Evolutionary conservation across 2,329 filamentous ascomycete genomes (phyloP), one percentile per base, ranked within the genome.

Genomic region (Curvularia verruculosa): DNA sequence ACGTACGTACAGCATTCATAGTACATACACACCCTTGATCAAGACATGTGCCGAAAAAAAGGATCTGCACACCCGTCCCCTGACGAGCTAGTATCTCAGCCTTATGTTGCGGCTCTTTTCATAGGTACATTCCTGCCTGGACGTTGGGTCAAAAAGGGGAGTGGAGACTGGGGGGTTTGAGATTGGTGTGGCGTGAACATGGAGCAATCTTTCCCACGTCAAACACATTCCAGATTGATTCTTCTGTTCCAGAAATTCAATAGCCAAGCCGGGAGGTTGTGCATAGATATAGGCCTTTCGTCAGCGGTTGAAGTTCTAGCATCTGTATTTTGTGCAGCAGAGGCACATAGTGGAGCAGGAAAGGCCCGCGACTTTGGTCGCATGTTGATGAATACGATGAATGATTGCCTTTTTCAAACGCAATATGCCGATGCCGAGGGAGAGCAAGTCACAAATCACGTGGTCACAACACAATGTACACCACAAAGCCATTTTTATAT

Each of bases 211-310:
- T 34, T 8, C 15, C 47, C 34, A 26, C 50, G 12, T 34, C 19
- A 49, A 34, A 58, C 49, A 28, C 45, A 41, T 46, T n/a, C 24
- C 46, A 45, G 9, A 31, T 19, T 34, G 31, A 15, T 31, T 43
- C 39, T 41, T 9, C 31, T 31, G 50, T 43, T 46, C 19, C 31
- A 46, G 45, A 52, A 44, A 3, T 0, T 7, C 3, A 26, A n/a
- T 10, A 37, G 21, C 24, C 50, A 47, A 52, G n/a, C 40, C 26
- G 29, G 12, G 6, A 29, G 12, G 3, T 44, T 19, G 12, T 6
- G 45, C 28, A 15, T 21, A 15, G 2, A 12, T 21, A 15, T 3
- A 12, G 28, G 3, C 23, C 29, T 50, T 55, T 37, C 10, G 24
- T 37, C 37, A 46, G n/a, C 37, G 21, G 31, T 4, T 34, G 2